Evolutionary conservation across 2,329 filamentous ascomycete species (phyloP).

Genomic region (Aspergillus puulaauensis): DNA sequence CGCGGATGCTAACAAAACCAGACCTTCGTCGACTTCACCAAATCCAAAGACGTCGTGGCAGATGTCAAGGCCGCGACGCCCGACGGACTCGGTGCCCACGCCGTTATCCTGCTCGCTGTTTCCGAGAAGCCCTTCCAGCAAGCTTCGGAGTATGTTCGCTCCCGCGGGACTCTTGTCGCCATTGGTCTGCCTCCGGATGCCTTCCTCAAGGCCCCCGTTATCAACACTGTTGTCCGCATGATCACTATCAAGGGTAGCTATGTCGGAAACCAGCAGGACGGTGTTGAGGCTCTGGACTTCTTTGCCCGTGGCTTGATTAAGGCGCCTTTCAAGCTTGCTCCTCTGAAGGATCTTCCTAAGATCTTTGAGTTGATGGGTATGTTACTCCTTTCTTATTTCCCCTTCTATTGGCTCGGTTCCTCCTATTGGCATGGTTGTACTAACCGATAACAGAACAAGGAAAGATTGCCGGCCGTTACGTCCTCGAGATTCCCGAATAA

Average conservation of each 20-base stretch:
- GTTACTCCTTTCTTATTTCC: neutral
- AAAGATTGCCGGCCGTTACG: slow-evolving; percentile 6
- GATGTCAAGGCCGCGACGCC: slow-evolving; percentile 76
- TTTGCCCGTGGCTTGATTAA: slow-evolving; percentile 77
- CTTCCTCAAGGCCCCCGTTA: slow-evolving; percentile 77
- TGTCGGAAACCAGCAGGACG: slow-evolving; percentile 85
- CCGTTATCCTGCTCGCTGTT: slow-evolving; percentile 79
- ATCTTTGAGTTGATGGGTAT: slow-evolving; percentile 69
- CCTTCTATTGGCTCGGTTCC: neutral
- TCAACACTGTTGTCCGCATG: slow-evolving; percentile 83
- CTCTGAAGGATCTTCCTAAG: slow-evolving; percentile 71
- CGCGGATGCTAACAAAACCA: neutral
- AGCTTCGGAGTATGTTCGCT: slow-evolving; percentile 71
- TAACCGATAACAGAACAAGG: neutral
- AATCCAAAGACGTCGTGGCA: slow-evolving; percentile 70
- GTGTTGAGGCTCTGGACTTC: slow-evolving; percentile 84
- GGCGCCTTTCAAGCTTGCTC: slow-evolving; percentile 77
- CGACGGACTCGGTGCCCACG: slow-evolving; percentile 72
- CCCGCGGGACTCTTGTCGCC: slow-evolving; percentile 76
- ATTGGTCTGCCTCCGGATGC: slow-evolving; percentile 70
- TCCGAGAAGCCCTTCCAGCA: slow-evolving; percentile 91
- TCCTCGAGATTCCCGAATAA: slow-evolving; percentile 6
- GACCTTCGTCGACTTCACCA: slow-evolving; percentile 76
- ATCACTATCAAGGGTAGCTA: slow-evolving; percentile 86
- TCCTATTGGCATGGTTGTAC: neutral